Evolutionary conservation across 2,329 filamentous ascomycete genomes (phyloP).

Genomic region (Sporothrix phasma): DNA sequence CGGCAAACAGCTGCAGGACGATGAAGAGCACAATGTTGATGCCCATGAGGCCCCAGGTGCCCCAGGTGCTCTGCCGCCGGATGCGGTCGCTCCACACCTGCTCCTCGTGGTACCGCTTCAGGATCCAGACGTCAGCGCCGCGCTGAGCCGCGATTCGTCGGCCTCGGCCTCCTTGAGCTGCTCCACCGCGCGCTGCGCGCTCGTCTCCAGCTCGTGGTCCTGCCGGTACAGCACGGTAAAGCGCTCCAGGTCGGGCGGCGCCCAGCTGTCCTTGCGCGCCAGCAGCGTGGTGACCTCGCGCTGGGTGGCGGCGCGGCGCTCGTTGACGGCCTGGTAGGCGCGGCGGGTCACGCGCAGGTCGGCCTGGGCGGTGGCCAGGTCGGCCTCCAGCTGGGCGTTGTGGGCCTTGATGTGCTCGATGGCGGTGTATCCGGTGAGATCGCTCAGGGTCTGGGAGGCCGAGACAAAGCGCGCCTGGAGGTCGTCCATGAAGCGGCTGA

Average conservation of each 20-base stretch:
- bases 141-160: slow-evolving; percentile 66
- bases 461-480: slow-evolving; percentile 75
- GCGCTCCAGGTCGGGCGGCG: slow-evolving; percentile 74
- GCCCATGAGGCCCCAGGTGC: slow-evolving; percentile 96
- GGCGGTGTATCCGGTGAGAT: slow-evolving; percentile 84
- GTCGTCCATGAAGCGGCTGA: slow-evolving; percentile 75
- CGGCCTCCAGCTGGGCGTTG: slow-evolving; percentile 58
- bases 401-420: slow-evolving; percentile 78
- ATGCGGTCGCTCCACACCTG: slow-evolving; percentile 99
- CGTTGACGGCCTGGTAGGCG: slow-evolving; percentile 73
- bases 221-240: slow-evolving; percentile 88
- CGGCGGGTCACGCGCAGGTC: slow-evolving; percentile 62
- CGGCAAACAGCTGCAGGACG: slow-evolving; percentile 75
- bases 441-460: slow-evolving; percentile 82
- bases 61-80: slow-evolving; percentile 91
- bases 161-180: slow-evolving; percentile 65
- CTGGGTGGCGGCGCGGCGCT: slow-evolving; percentile 76
- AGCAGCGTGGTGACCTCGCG: slow-evolving; percentile 91
- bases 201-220: slow-evolving; percentile 87
- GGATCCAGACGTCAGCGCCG: slow-evolving; percentile 71
- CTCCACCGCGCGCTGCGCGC: slow-evolving; percentile 62
- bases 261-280: slow-evolving; percentile 90
- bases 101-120: slow-evolving; percentile 93
- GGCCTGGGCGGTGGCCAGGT: slow-evolving; percentile 49
- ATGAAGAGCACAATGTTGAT: slow-evolving; percentile 87